These are phyloP conservation scores for Xylariaceae sp. DNA, from an alignment of 2,329 filamentous ascomycete genomes.

Conservation along the genomic window DNA sequence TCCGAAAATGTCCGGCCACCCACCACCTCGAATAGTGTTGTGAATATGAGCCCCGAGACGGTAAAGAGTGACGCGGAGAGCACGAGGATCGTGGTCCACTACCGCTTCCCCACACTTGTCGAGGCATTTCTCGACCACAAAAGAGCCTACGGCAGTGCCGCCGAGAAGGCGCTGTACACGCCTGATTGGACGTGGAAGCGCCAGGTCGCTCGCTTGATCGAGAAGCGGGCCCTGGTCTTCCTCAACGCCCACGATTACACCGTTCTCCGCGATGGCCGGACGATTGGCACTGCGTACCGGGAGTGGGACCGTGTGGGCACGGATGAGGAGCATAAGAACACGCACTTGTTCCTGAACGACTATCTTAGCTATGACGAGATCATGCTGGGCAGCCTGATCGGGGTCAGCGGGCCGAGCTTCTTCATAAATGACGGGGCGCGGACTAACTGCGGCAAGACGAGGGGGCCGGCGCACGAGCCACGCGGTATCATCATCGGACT, in stretches of 20 bases:
- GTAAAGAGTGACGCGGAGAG: constrained; percentile 19
- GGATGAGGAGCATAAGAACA: constrained; percentile 16
- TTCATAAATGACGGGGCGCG: constrained; percentile 30
- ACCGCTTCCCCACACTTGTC: constrained; percentile 23
- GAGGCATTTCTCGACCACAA: constrained; percentile 26
- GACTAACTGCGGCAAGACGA: constrained; percentile 15
- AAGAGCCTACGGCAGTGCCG: constrained; percentile 18
- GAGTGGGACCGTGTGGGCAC: constrained; percentile 29
- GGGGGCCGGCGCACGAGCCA: constrained; percentile 19
- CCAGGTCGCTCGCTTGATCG: constrained; percentile 23
- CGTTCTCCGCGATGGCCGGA: constrained; percentile 16
- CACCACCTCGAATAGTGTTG: constrained; percentile 23
- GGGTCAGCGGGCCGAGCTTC: constrained; percentile 27
- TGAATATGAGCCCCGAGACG: constrained; percentile 16
- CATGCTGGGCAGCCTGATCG: constrained; percentile 29
- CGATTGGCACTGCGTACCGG: background rate
- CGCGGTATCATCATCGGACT: constrained; percentile 30
- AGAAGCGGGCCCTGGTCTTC: constrained; percentile 25
- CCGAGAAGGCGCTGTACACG: constrained; percentile 21
- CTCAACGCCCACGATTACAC: constrained; percentile 20
- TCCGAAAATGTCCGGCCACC: constrained; percentile 9
- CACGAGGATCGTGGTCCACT: constrained; percentile 27
- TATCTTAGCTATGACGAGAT: constrained; percentile 34
- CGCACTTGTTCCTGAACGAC: constrained; percentile 17
- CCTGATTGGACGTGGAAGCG: constrained; percentile 20